phyloP scores from a whole-genome alignment of 2,329 filamentous ascomycete species.

The Taxawa tesnikishii region DNA sequence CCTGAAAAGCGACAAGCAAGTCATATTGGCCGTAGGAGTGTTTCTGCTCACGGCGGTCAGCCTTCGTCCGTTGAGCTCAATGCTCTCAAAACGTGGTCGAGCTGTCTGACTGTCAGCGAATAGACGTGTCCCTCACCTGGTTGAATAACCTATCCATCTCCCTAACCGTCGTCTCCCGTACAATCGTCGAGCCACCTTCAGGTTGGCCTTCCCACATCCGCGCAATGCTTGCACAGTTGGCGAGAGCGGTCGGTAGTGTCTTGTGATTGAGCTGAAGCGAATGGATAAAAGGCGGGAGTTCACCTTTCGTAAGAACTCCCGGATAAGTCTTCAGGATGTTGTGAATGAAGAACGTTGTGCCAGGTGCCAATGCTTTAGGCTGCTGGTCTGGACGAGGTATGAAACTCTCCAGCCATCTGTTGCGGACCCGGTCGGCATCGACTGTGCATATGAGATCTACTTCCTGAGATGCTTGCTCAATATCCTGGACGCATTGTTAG shows the following conservation, averaged over 20 bases:
- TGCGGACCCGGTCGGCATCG: neutral
- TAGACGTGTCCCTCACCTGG: no score
- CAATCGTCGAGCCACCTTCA: neutral
- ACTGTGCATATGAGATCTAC: neutral
- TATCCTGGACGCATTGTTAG: no score
- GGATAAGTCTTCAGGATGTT: neutral
- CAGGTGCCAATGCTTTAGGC: neutral
- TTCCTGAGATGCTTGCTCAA: no score
- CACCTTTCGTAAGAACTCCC: neutral
- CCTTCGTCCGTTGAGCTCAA: no score
- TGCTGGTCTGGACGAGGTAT: neutral
- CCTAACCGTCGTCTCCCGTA: neutral
- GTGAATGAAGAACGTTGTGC: constrained; percentile 1
- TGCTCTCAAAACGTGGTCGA: no score
- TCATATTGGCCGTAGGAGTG: no score
- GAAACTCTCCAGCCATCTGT: constrained; percentile 1
- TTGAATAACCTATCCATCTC: neutral
- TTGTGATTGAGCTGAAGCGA: neutral
- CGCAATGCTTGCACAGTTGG: constrained; percentile 1
- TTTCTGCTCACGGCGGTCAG: no score
- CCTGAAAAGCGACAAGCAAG: neutral
- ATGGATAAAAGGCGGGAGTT: neutral
- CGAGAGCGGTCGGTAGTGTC: neutral
- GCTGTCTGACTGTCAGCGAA: no score
- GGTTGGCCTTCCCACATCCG: constrained; percentile 1